Conservation (phyloP, 176 grass and related monocot species). For the Oryza meyeriana region DNA sequence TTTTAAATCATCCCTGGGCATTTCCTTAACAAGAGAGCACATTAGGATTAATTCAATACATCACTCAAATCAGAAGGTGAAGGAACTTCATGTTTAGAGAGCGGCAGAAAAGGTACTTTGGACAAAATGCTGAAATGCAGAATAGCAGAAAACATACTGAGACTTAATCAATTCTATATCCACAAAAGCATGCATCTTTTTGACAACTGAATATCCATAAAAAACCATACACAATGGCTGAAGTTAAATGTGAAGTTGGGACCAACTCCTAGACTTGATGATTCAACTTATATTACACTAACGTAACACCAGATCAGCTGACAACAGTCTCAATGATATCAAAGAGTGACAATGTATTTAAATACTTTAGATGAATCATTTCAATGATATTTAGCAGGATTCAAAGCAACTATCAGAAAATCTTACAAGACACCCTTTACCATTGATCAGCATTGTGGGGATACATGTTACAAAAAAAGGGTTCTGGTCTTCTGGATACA, state of each 20-base stretch:
- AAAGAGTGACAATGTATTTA: background rate
- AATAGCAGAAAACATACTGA: background rate
- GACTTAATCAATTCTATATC: background rate
- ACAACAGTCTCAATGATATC: background rate
- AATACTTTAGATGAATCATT: background rate
- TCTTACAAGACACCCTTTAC: background rate
- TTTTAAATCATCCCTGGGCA: background rate
- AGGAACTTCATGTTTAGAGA: background rate
- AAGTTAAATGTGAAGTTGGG: background rate
- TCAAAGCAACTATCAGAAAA: conserved; percentile 10
- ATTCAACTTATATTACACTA: background rate
- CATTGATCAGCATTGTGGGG: background rate
- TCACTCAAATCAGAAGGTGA: background rate
- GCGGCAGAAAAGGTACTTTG: background rate
- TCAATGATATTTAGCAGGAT: background rate
- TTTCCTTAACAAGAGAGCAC: conserved; percentile 12
- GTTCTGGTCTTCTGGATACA: background rate
- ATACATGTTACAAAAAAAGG: background rate
- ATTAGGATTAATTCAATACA: background rate
- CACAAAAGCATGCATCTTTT: background rate
- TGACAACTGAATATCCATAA: background rate
- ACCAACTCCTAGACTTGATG: background rate
- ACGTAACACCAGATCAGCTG: background rate
- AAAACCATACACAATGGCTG: background rate
- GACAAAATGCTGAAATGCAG: background rate